Conservation (phyloP, 148 eudicot species). For the Rhododendron ovatum region DNA sequence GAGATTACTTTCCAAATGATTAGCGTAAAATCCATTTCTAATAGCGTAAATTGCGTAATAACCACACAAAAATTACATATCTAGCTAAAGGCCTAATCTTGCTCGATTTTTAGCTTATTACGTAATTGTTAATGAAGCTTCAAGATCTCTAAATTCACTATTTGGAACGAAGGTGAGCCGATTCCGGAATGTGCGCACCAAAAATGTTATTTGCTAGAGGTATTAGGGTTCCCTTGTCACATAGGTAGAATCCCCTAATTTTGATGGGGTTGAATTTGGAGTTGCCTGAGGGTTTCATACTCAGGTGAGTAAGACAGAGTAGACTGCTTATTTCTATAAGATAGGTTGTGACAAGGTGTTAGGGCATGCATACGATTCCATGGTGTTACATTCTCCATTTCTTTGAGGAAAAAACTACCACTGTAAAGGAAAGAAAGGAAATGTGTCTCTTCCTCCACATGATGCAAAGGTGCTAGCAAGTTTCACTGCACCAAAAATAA, state of each 20-base stretch:
- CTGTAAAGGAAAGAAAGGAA: not conserved
- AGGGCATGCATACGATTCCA: not conserved
- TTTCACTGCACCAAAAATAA: not conserved
- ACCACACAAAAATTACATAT: not conserved
- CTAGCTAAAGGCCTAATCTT: not conserved
- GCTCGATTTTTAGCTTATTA: not conserved
- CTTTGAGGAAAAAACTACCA: not conserved
- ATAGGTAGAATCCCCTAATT: not conserved
- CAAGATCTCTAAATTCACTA: not conserved
- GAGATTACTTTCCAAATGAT: not conserved
- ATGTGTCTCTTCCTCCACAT: not conserved
- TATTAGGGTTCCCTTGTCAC: not conserved
- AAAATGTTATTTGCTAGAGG: not conserved
- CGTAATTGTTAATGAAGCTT: not conserved
- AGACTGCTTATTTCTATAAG: not conserved
- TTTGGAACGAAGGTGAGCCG: not conserved
- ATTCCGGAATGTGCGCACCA: not conserved
- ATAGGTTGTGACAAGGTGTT: not conserved
- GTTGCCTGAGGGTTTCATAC: not conserved
- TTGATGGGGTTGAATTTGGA: not conserved
- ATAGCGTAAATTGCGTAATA: not conserved
- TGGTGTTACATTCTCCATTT: not conserved
- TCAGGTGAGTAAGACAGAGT: not conserved
- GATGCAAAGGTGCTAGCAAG: not conserved
- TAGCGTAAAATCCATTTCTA: not conserved